Evolutionary conservation across 148 eudicot genomes (phyloP), one percentile per base, ranked within the genome.

Genomic region (Chenopodium album): DNA sequence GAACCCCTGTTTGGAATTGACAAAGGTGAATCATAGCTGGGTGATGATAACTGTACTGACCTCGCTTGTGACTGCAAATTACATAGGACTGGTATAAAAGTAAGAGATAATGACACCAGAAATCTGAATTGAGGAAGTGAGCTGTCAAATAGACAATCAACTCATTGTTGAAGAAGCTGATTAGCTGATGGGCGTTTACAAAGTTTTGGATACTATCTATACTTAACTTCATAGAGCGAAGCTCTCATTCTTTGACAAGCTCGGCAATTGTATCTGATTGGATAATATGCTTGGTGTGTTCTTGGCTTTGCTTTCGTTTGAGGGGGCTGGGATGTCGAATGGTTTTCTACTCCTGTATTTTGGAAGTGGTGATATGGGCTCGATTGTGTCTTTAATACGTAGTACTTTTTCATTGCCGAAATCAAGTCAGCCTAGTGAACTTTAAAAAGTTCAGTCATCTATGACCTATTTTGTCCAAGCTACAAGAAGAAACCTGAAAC

Each of bases 91-190:
- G 54, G 32, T 71, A 66, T 37, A 41, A 60, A 79, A n/a, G 56
- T 44, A 48, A 26, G 56, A 59, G 59, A 23, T 59, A 17, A 28
- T 17, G 16, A 41, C 76, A 54, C 37, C 76, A 80, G 82, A 72
- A 71, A 59, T 60, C 16, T 34, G 52, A 26, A 11, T 19, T 4
- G 23, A 78, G 63, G 75, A 67, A 68, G 44, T 41, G 44, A 6
- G 81, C 81, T 52, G 81, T 78, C 81, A 48, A 29, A 59, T 70
- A 76, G 20, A 34, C 11, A 56, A 32, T 22, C 28, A 50, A 48
- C 17, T 46, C 46, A 22, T 65, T 44, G 77, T 74, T 50, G 68
- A 23, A n/a, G 29, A 56, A 17, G 20, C 62, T 56, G 62, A 12
- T 56, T 14, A 56, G 3, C 62, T 12, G 4, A 56, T 56, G 16